Conservation (phyloP, 1,284 basidiomycete genomes). For the Ceratobasidium sp. region DNA sequence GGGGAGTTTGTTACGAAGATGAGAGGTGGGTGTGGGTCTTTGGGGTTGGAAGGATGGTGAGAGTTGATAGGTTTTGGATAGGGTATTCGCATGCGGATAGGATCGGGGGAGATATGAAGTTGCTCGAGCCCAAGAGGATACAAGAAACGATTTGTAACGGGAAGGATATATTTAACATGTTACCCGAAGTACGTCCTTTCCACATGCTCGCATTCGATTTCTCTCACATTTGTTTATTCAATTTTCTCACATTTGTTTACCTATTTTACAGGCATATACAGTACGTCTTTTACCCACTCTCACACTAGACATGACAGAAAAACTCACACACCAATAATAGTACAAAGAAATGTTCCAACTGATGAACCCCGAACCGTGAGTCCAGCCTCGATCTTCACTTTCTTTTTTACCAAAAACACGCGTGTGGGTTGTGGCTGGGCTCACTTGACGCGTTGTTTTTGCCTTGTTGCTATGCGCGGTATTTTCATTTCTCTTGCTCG, state of each 20-base stretch:
- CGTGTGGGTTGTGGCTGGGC: background rate
- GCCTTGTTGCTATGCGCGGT: background rate
- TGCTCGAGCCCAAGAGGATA: slow-evolving; percentile 68
- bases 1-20: slow-evolving; percentile 74
- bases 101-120: slow-evolving; percentile 66
- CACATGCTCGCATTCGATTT: too few species aligned
- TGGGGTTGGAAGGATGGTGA: background rate
- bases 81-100: slow-evolving; percentile 77
- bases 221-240: too few species aligned
- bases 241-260: too few species aligned
- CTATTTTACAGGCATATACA: slow-evolving; percentile 45
- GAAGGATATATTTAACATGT: slow-evolving; percentile 75
- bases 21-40: slow-evolving; percentile 57
- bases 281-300: background rate
- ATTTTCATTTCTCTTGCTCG: background rate
- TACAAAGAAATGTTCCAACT: slow-evolving; percentile 68
- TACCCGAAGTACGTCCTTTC: slow-evolving; percentile 77
- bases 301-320: background rate
- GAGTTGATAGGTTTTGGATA: slow-evolving; percentile 38
- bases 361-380: slow-evolving; percentile 68
- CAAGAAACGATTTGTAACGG: slow-evolving; percentile 73
- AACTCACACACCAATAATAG: slow-evolving; percentile 55
- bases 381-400: slow-evolving; percentile 19
- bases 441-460: background rate
- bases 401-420: background rate